Evolutionary conservation across 441 rosid genomes (phyloP), one percentile per base, ranked within the genome.

Genomic region (Iberis amara): DNA sequence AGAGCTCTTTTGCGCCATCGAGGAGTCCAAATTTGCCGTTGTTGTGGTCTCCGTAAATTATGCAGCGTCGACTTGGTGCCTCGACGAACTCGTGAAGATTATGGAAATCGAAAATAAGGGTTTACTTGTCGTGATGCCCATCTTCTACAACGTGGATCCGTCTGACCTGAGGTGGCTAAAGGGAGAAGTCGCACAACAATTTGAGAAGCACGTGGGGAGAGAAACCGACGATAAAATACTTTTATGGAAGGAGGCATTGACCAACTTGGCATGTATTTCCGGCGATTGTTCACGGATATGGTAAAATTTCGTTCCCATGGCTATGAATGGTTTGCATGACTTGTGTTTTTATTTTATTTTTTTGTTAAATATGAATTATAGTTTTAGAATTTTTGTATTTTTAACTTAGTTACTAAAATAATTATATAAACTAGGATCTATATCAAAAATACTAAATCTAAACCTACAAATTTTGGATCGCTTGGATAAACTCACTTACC

Each of bases 121-220:
- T 0, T 32, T 2, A 0, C 48, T 66, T 37, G 47, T 23, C 9
- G 51, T 74, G 8, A 55, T 77, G 7, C 82, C 82, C 0, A 56
- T 74, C 41, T 77, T 77, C 47, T 62, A 72, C 52, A 15, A 58
- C 8, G 79, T 77, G n/a, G 64, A 72, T 5, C 82, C 82, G 0
- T 54, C 66, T 11, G 27, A 77, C 26, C 52, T 79, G 4, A 61
- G 74, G 65, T 5, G 65, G 2, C 86, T 73, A 32, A 69, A 1
- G 5, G 77, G 68, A 0, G 24, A 52, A 1, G 66, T 74, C 35
- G 54, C 27, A 15, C 8, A 12, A 14, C 68, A 68, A n/a, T 77
- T 77, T 3, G 0, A 39, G 59, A 52, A 59, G 15, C 70, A 66
- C 40, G 31, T 47, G 12, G n/a, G 0, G 14, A 59, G 65, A 39